Evolutionary conservation across 345 rosid species (phyloP).

Genomic region (Anastatica hierochuntica): DNA sequence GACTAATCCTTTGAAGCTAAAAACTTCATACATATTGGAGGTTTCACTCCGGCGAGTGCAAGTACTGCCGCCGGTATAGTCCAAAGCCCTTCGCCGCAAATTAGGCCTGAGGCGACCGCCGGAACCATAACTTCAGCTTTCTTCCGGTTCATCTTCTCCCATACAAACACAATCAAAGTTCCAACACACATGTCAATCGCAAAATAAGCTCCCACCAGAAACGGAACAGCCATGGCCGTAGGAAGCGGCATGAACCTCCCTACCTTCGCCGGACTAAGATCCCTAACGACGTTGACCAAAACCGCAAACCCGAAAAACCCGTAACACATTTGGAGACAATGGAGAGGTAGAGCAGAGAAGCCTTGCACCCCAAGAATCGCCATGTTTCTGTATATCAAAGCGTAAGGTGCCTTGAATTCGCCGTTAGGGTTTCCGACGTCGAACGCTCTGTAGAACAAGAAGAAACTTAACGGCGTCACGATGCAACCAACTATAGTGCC

Average conservation of each 20-base stretch:
- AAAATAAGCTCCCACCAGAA: slow-evolving; percentile 78
- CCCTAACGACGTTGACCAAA: slow-evolving; percentile 43
- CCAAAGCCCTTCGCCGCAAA: slow-evolving; percentile 92
- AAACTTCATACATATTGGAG: slow-evolving; percentile 85
- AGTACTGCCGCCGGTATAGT: slow-evolving; percentile 65
- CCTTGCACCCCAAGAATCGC: slow-evolving; percentile 28
- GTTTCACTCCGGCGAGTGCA: slow-evolving; percentile 64
- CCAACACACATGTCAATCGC: slow-evolving; percentile 76
- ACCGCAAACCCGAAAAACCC: slow-evolving; percentile 71
- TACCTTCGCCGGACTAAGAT: slow-evolving; percentile 38
- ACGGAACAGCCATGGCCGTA: slow-evolving; percentile 71
- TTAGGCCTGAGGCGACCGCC: slow-evolving; percentile 68
- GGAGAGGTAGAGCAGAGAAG: slow-evolving; percentile 24
- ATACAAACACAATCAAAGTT: slow-evolving; percentile 47
- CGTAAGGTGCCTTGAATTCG: slow-evolving; percentile 77
- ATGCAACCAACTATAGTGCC: slow-evolving; percentile 68
- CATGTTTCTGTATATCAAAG: slow-evolving; percentile 60
- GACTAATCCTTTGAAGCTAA: slow-evolving; percentile 26
- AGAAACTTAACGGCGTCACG: slow-evolving; percentile 64
- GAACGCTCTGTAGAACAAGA: slow-evolving; percentile 74
- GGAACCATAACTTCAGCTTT: slow-evolving; percentile 67
- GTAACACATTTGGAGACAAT: slow-evolving; percentile 28
- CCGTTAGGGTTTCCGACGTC: slow-evolving; percentile 76
- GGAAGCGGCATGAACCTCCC: slow-evolving; percentile 82
- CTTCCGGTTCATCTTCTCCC: slow-evolving; percentile 46